Base-by-base conservation (phyloP, 2,329 filamentous ascomycete genomes). In the Thelonectria blattea region DNA sequence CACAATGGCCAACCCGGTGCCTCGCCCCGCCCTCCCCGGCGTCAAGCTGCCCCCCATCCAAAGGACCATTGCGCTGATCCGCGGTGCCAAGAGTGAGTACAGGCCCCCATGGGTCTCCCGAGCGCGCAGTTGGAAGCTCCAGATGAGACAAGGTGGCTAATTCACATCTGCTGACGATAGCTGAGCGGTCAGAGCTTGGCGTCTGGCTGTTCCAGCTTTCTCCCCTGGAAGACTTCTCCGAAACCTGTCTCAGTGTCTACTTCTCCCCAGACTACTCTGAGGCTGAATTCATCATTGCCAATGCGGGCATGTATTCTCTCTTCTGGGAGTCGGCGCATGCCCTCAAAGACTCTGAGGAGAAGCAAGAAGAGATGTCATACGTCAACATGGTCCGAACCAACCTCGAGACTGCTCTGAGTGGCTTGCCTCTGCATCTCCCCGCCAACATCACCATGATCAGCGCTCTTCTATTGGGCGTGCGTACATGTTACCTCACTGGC, bases 211-310 rank as follows among this genome's bases (percentile, higher is more conserved):
- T 68, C 8, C 71, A 72, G 22, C 73, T 74, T 30, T 53, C 73
- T 5, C 67, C 72, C 0, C 34, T 71, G 20, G 66, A 74, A 8
- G 64, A 64, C 14, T 75, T 76, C 56, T 67, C 69, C 1, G 72
- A 74, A n/a, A 64, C 72, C 17, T 73, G 71, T n/a, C 65, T 75
- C 8, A 69, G 69, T 11, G 68, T 76, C 2, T 76, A 75, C 48
- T 75, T 74, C 48, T 68, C 73, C 2, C 71, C 70, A 2, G 71
- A 74, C 43, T 68, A 71, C 46, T 67, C 70, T 6, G 71, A 75
- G 20, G 65, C 72, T 7, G 71, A 74, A 34, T 75, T 74, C 24
- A 74, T 76, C 52, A 70, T 72, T n/a, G 71, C 73, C 1, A 75
- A 76, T 30, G 63, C 69, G 3, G 73, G 74, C 2, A 66, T 76